phyloP scores from a whole-genome alignment of 179 eudicot genomes.

The Beta corolliflora region DNA sequence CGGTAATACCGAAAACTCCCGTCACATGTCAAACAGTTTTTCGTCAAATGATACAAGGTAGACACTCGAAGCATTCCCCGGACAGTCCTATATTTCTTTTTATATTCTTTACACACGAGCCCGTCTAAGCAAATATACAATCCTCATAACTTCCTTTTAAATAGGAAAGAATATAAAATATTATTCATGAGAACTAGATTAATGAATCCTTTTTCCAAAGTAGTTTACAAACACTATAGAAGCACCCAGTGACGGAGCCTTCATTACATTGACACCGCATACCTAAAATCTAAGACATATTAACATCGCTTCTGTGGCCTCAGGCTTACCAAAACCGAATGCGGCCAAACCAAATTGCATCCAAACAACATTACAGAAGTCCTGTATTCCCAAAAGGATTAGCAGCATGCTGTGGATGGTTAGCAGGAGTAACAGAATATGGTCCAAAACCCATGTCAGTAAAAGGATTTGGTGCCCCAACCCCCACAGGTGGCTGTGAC shows the following conservation, averaged over 20 bases:
- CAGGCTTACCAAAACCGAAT: slow-evolving; percentile 1
- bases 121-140: slow-evolving; percentile 7
- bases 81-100: neutral
- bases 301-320: slow-evolving; percentile 24
- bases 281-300: slow-evolving; percentile 24
- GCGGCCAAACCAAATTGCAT: neutral
- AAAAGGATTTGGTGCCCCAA: slow-evolving; percentile 72
- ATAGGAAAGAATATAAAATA: slow-evolving; percentile 4
- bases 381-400: slow-evolving; percentile 89
- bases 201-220: slow-evolving; percentile 7
- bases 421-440: slow-evolving; percentile 51
- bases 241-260: neutral
- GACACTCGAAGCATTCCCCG: neutral
- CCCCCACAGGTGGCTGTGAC: slow-evolving; percentile 43
- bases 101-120: slow-evolving; percentile 16
- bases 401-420: slow-evolving; percentile 54
- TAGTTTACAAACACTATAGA: slow-evolving; percentile 18
- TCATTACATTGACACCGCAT: slow-evolving; percentile 16
- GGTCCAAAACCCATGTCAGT: slow-evolving; percentile 68
- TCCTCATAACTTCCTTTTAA: neutral
- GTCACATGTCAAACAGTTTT: too few relatives aligned
- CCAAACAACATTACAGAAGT: slow-evolving; percentile 40
- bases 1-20: too few relatives aligned
- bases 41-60: neutral
- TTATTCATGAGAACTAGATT: slow-evolving; percentile 19